Evolutionary conservation across 1,284 basidiomycete species (phyloP), one percentile per base, ranked within the genome.

Genomic region (Gomphus bonarii): DNA sequence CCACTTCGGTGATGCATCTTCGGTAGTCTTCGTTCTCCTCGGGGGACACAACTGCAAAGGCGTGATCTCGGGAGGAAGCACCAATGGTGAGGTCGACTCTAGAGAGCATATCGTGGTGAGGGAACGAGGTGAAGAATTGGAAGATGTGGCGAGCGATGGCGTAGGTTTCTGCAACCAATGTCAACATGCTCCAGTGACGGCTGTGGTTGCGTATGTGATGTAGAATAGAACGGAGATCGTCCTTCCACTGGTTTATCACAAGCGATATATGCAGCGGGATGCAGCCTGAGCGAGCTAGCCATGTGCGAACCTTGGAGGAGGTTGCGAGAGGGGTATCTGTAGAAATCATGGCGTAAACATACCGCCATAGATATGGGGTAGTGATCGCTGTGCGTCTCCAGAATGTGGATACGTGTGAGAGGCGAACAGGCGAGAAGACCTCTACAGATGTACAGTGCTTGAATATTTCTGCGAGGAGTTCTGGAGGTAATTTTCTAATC

Each of bases 291-390:
- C 72, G 75, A 54, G 68, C 62, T 30, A 78, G 69, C 82, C 81
- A 88, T 0, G 80, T 64, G 20, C 69, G 63, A 1, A 80, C 77
- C 58, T 82, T 76, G 2, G 66, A 61, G 52, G 72, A 76, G 31
- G 77, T 73, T 50, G 71, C 67, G 16, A 65, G 28, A 14, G 72
- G 64, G 8, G 70, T 62, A 47, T 69, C 69, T 4, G 62, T 58
- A 6, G 65, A 61, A 22, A 80, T 76, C 64, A 76, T 67, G 58
- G 88, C 68, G 55, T 68, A 66, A 58, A 88, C 71, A 53, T 66
- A 68, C 62, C 79, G 80, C 85, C 85, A 88, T 46, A 83, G 65
- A 44, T 69, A 68, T 1, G 84, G 82, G 0, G 77, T 77, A 2
- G 70, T 67, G 58, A 74, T 67, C 25, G 76, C 72, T 42, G 85